phyloP scores from a whole-genome alignment of 2,329 filamentous ascomycete species.

The Aspergillus transmontanensis region DNA sequence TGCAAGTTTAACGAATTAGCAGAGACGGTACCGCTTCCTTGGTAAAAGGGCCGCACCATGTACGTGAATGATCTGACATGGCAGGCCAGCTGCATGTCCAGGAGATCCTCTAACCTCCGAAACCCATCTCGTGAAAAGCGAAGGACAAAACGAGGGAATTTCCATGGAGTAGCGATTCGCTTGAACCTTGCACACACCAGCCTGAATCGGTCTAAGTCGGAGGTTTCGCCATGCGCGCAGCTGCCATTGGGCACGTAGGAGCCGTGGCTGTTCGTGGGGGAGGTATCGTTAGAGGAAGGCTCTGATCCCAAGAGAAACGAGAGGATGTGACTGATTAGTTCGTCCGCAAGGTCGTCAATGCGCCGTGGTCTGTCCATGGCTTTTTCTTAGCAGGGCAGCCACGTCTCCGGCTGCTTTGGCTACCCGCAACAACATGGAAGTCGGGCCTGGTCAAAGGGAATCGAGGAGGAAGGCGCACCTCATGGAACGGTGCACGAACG shows the following conservation, averaged over 20 bases:
- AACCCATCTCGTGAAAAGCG: slow-evolving; percentile 40
- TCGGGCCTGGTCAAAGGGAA: slow-evolving; percentile 12
- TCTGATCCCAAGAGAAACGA: slow-evolving; percentile 31
- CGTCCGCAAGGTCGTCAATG: slow-evolving; percentile 40
- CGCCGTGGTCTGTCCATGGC: slow-evolving; percentile 36
- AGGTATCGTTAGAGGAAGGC: slow-evolving; percentile 14
- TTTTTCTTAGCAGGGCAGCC: slow-evolving; percentile 33
- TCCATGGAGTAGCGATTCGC: slow-evolving; percentile 43
- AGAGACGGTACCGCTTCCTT: slow-evolving; percentile 40
- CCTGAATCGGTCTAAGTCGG: slow-evolving; percentile 43
- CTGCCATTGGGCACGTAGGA: slow-evolving; percentile 11
- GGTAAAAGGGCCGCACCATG: slow-evolving; percentile 44
- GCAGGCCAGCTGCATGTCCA: slow-evolving; percentile 40
- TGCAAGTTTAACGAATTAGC: slow-evolving; percentile 11
- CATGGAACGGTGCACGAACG: background rate
- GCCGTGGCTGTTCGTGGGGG: slow-evolving; percentile 12
- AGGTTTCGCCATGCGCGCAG: slow-evolving; percentile 29
- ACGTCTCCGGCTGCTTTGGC: slow-evolving; percentile 33
- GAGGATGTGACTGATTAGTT: slow-evolving; percentile 38
- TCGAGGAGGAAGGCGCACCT: slow-evolving; percentile 6
- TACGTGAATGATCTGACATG: slow-evolving; percentile 43
- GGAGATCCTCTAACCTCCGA: slow-evolving; percentile 34
- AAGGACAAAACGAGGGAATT: slow-evolving; percentile 41
- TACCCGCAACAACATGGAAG: slow-evolving; percentile 37
- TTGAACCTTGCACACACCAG: slow-evolving; percentile 45